phyloP scores from a whole-genome alignment of 2,329 filamentous ascomycete species.

The Fusarium sp. region DNA sequence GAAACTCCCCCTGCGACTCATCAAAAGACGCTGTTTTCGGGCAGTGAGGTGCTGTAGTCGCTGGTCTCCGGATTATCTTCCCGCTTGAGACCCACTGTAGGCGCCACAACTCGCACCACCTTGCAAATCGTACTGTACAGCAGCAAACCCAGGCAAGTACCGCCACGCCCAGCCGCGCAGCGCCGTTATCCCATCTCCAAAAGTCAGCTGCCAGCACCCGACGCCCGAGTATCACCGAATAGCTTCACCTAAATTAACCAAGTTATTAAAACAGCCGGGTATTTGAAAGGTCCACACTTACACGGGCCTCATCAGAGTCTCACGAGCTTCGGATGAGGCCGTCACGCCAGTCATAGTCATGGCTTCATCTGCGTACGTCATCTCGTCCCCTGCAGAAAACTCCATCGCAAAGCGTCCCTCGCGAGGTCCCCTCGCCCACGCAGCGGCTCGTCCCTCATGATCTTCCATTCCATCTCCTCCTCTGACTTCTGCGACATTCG shows the following conservation, averaged over 20 bases:
- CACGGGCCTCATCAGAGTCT: conserved; percentile 42
- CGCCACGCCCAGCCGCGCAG: conserved; percentile 17
- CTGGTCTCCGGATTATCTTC: conserved; percentile 16
- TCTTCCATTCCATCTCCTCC: conserved; percentile 33
- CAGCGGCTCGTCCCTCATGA: conserved; percentile 30
- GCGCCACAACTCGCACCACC: conserved; percentile 39
- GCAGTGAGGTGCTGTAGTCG: conserved; percentile 1
- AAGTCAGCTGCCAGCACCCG: conserved; percentile 35
- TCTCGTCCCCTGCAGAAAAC: conserved; percentile 43
- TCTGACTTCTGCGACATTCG: conserved; percentile 28
- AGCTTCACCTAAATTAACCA: conserved; percentile 42
- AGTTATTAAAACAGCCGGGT: too few relatives aligned
- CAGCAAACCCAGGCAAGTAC: background rate
- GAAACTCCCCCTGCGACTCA: conserved; percentile 24
- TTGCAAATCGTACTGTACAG: conserved; percentile 15
- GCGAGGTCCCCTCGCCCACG: conserved; percentile 19
- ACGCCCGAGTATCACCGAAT: conserved; percentile 31
- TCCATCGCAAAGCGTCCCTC: conserved; percentile 24
- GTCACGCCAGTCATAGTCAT: conserved; percentile 46
- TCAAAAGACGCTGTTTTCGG: conserved; percentile 35
- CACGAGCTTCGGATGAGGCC: conserved; percentile 49
- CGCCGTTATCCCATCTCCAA: conserved; percentile 24
- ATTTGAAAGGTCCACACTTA: conserved; percentile 36
- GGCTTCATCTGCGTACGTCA: conserved; percentile 52
- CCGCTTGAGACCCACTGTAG: conserved; percentile 34